Base-by-base conservation (phyloP, 1,284 basidiomycete species). In the Boletus smithii region DNA sequence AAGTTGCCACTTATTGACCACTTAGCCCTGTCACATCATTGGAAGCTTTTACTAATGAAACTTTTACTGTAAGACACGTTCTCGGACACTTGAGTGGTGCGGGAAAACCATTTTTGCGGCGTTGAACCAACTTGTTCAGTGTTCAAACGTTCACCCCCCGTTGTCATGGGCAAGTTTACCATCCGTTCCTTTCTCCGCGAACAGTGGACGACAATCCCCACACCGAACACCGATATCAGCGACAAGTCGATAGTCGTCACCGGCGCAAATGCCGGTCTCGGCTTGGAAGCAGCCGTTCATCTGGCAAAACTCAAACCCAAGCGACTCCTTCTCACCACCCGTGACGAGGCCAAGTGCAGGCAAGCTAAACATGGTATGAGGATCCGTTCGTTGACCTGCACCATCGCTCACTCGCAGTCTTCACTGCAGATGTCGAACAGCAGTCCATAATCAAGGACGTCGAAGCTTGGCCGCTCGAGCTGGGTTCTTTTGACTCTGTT, bases 261-360 rank as follows among this genome's bases (percentile, higher is more conserved):
- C 0, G 63, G 67, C n/a, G 48, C 63, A 20, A 69, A 69, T 42
- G 53, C 58, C 20, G 68, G 68, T n/a, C 56, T 68, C 5, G 68
- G 66, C 8, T 56, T 62, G n/a, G 68, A 67, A 51, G 62, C 67
- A 10, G 65, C 60, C 14, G 45, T 61, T 35, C 59, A 55, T 32
- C 44, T 68, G 10, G 58, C 65, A n/a, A 51, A 53, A 20, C 57
- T 68, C 39, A 53, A 50, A 10, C 61, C 66, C 6, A 57, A 44
- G 32, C 51, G 44, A 26, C 53, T 70, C 17, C 47, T 66, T 26
- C 50, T 69, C 14, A 67, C 67, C 13, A 36, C 61, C 37, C 56
- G 63, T n/a, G 56, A 59, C 34, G 54, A 56, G 40, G 42, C 22
- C 29, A 69, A 66, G 46, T 49, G 52, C 43, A 53, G 48, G 23